These are phyloP conservation scores for Mortierella claussenii DNA, from an alignment of 192 early-diverging fungal genomes.

Conservation along the genomic window DNA sequence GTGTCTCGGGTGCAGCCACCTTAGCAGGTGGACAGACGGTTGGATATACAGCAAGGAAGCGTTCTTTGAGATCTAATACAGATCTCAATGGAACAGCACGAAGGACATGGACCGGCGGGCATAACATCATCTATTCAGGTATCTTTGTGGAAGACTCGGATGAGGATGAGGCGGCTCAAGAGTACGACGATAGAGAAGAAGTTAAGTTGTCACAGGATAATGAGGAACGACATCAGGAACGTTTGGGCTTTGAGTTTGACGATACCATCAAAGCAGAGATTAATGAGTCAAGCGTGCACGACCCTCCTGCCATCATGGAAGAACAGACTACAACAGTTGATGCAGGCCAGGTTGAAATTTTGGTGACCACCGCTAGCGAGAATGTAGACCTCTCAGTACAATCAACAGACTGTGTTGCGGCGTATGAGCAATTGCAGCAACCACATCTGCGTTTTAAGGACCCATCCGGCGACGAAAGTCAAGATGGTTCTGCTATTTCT, in stretches of 20 bases:
- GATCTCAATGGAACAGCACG: slow-evolving; percentile 29
- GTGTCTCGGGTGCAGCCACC: slow-evolving; percentile 1
- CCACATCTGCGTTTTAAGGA: slow-evolving; percentile 11
- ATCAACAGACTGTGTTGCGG: no score
- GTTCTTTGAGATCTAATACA: slow-evolving; percentile 15
- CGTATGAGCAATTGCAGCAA: no score
- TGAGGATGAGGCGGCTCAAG: slow-evolving; percentile 5
- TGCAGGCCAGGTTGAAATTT: not conserved
- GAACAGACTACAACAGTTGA: no score
- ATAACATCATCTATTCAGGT: slow-evolving; percentile 52
- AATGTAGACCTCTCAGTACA: not conserved
- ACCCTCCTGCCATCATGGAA: not conserved
- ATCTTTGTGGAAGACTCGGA: slow-evolving; percentile 48
- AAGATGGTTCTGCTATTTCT: slow-evolving; percentile 5
- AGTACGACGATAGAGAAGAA: not conserved
- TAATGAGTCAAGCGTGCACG: not conserved
- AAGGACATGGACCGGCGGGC: slow-evolving; percentile 49
- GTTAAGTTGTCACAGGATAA: not conserved
- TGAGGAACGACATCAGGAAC: not conserved
- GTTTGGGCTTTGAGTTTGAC: slow-evolving; percentile 7
- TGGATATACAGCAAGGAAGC: slow-evolving; percentile 23
- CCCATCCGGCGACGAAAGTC: not conserved
- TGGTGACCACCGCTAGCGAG: no score
- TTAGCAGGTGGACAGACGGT: slow-evolving; percentile 24
- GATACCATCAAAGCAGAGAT: slow-evolving; percentile 18